These are phyloP conservation scores for Karstenula rhodostoma DNA, from an alignment of 2,329 filamentous ascomycete species.

Conservation along the genomic window DNA sequence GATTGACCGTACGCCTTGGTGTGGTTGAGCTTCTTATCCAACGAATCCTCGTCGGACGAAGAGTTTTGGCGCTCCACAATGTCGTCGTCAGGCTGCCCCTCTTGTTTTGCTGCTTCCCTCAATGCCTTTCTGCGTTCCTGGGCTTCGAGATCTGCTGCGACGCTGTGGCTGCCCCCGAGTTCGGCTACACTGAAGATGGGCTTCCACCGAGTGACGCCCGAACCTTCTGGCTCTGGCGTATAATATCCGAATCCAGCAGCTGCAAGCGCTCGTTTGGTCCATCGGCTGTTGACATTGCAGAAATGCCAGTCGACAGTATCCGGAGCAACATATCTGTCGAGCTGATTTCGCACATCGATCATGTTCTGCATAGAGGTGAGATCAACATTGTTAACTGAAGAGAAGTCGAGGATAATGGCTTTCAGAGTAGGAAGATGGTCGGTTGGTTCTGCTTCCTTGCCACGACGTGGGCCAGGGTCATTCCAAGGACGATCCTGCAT, in stretches of 20 bases:
- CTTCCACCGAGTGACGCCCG: conserved; percentile 77
- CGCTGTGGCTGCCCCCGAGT: conserved; percentile 76
- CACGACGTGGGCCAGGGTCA: conserved; percentile 78
- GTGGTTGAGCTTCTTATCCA: conserved; percentile 43
- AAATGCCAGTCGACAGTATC: conserved; percentile 94
- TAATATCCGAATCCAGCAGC: conserved; percentile 92
- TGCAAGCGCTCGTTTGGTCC: conserved; percentile 90
- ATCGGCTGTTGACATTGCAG: conserved; percentile 88
- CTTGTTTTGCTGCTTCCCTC: conserved; percentile 60
- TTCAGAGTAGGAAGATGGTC: conserved; percentile 74
- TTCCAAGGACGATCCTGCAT: conserved; percentile 88
- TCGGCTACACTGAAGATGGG: conserved; percentile 94
- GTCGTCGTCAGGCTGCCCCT: conserved; percentile 25
- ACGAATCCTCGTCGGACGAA: conserved; percentile 32
- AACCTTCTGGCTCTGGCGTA: conserved; percentile 60
- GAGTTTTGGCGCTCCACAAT: conserved; percentile 25
- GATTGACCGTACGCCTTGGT: conserved; percentile 43
- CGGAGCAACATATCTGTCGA: conserved; percentile 86
- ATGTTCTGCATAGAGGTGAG: conserved; percentile 91
- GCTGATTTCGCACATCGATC: conserved; percentile 93
- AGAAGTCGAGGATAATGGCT: conserved; percentile 92
- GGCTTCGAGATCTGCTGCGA: conserved; percentile 76
- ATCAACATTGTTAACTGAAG: conserved; percentile 92
- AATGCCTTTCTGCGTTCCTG: conserved; percentile 61
- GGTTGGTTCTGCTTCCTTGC: conserved; percentile 53